Evolutionary conservation across 345 rosid genomes (phyloP), one percentile per base, ranked within the genome.

Genomic region (Eutrema yunnanense): DNA sequence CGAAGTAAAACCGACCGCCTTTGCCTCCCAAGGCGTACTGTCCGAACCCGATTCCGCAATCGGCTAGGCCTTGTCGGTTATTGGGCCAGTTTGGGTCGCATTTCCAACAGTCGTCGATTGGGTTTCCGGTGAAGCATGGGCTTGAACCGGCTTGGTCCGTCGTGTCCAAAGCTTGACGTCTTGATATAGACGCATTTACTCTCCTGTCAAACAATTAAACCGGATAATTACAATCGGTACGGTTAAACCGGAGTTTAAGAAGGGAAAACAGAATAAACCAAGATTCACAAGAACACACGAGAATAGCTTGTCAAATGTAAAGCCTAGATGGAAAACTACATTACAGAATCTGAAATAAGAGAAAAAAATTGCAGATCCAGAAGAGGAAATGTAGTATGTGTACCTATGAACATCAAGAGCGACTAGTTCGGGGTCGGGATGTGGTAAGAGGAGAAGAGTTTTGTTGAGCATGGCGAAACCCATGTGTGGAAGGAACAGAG

Each of bases 41-140:
- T 10, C 99, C 99, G 76, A 95, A 95, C 65, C 99, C 99, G 27
- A 95, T 92, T 1, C 81, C 92, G 58, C 99, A 95, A 54, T 95
- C 96, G 12, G 97, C 99, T 10, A 95, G 85, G 9, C 86, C 62
- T 71, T 91, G 97, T 46, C 97, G 92, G 83, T 92, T 83, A 85
- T 82, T 87, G 64, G 97, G 80, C 98, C 98, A 94, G 78, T 89
- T 83, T 6, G 97, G 97, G 90, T 91, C 92, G 41, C 96, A 95
- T 75, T 92, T 91, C 99, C 97, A 95, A 81, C 99, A 95, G 80
- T 95, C 99, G 60, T 95, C 99, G 9, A 95, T 87, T 34, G 99
- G 97, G 81, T 95, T 95, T 2, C 99, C 99, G 3, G 93, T 95
- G 6, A 81, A 60, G 85, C 98, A 92, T 6, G 79, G 34, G 48